These are phyloP conservation scores for Eimeria maxima DNA, from an alignment of 169 alveolate genomes.

Conservation along the genomic window DNA sequence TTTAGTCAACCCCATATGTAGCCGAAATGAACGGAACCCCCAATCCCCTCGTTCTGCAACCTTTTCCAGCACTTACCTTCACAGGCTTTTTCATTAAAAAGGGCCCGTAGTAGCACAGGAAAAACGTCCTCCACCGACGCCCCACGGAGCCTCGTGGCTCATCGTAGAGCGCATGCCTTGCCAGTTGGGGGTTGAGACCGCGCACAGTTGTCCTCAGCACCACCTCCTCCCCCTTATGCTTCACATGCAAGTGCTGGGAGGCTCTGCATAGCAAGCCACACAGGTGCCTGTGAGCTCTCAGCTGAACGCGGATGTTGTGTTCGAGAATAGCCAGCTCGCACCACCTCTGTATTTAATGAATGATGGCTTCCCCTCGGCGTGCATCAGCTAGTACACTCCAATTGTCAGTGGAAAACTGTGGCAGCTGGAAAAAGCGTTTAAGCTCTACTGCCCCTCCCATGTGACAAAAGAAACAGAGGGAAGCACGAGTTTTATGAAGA, in stretches of 20 bases:
- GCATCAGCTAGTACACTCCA: background rate
- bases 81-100: conserved; percentile 84
- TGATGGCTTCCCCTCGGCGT: background rate
- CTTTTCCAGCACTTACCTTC: conserved; percentile 55
- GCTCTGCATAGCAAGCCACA: background rate
- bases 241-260: conserved; percentile 36
- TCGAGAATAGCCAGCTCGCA: background rate
- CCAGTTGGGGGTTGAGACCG: conserved; percentile 76
- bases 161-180: conserved; percentile 78
- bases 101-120: conserved; percentile 86
- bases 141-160: conserved; percentile 90
- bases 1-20: too few relatives aligned
- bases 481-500: background rate
- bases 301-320: background rate
- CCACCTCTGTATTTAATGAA: background rate
- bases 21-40: too few relatives aligned
- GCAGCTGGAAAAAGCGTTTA: background rate
- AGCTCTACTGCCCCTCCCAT: background rate
- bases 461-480: background rate
- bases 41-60: background rate
- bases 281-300: background rate
- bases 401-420: too few relatives aligned
- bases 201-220: conserved; percentile 71
- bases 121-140: conserved; percentile 84
- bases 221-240: conserved; percentile 30